phyloP scores from a whole-genome alignment of 2,329 filamentous ascomycete species.

The Diplodia sapinea region DNA sequence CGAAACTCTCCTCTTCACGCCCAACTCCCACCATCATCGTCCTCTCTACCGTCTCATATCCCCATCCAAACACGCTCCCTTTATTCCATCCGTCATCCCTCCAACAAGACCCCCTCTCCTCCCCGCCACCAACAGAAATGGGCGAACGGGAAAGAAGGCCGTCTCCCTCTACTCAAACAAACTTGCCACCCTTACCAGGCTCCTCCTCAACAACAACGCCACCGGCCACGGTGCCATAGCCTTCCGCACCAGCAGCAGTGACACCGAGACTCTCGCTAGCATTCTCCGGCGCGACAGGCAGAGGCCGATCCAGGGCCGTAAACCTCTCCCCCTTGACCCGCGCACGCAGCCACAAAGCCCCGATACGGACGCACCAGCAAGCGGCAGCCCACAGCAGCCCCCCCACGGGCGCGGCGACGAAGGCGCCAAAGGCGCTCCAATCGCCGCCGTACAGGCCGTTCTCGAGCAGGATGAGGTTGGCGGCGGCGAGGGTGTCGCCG shows the following conservation, averaged over 20 bases:
- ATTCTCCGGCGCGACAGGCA: conserved; percentile 42
- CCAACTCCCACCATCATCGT: not conserved
- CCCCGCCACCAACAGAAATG: not conserved
- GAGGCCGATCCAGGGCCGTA: conserved; percentile 66
- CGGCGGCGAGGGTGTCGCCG: conserved; percentile 67
- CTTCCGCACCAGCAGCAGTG: not conserved
- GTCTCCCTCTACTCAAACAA: not conserved
- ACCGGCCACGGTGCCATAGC: conserved; percentile 9
- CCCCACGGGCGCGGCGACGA: conserved; percentile 78
- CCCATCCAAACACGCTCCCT: not conserved
- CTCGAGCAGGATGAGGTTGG: conserved; percentile 72
- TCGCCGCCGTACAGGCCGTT: conserved; percentile 76
- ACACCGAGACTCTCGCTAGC: not conserved
- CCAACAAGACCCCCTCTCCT: not conserved
- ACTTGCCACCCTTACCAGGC: conserved; percentile 7
- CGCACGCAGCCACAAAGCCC: conserved; percentile 63
- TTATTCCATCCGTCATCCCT: not conserved
- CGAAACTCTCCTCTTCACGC: not conserved
- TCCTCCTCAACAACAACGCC: conserved; percentile 3
- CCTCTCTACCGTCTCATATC: not conserved
- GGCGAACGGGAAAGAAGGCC: not conserved
- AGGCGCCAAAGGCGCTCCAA: conserved; percentile 82
- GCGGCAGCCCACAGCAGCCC: conserved; percentile 72
- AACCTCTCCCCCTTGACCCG: conserved; percentile 67
- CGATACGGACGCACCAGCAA: conserved; percentile 66